A percentile compares a stretch with the other conserved stretches of the same genome.
Evolutionary conservation across 129 eudicot species (phyloP).

Genomic region (Tanacetum coccineum): DNA sequence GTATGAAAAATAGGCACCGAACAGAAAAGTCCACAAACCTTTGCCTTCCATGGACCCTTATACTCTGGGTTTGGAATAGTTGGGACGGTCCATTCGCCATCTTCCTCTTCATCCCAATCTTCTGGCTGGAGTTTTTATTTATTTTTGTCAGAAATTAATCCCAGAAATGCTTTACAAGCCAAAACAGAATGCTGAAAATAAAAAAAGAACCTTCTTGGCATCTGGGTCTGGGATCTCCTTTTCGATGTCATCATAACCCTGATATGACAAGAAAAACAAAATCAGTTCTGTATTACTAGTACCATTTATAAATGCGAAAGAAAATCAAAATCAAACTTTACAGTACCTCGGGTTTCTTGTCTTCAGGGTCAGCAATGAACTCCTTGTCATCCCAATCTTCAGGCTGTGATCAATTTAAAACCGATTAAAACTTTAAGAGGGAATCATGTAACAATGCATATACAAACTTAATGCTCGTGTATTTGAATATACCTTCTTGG

Average conservation of each 20-base stretch:
- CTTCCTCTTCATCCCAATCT: constrained; percentile 99
- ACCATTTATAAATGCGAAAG: too few species aligned
- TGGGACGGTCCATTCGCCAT: constrained; percentile 97
- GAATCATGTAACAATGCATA: not conserved
- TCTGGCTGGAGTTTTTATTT: constrained; percentile 62
- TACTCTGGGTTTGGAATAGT: constrained; percentile 95
- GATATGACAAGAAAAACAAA: not conserved
- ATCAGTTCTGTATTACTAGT: not conserved
- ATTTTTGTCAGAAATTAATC: constrained; percentile 4
- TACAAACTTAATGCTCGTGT: not conserved
- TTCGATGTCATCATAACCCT: constrained; percentile 95
- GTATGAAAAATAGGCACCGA: not conserved
- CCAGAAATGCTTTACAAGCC: too few species aligned
- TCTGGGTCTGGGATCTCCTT: constrained; percentile 41
- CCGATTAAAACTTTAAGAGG: not conserved
- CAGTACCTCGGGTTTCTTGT: constrained; percentile 64
- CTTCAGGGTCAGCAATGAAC: constrained; percentile 66
- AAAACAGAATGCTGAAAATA: not conserved
- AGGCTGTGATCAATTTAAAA: constrained; percentile 37
- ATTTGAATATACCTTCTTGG: constrained; percentile 43
- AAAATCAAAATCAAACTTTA: too few species aligned
- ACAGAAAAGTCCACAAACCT: constrained; percentile 49
- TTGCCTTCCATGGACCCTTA: constrained; percentile 94
- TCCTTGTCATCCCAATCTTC: constrained; percentile 97
- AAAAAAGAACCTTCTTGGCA: constrained; percentile 1